phyloP scores from a whole-genome alignment of 2,329 filamentous ascomycete genomes.

The Colletotrichum abscissum region DNA sequence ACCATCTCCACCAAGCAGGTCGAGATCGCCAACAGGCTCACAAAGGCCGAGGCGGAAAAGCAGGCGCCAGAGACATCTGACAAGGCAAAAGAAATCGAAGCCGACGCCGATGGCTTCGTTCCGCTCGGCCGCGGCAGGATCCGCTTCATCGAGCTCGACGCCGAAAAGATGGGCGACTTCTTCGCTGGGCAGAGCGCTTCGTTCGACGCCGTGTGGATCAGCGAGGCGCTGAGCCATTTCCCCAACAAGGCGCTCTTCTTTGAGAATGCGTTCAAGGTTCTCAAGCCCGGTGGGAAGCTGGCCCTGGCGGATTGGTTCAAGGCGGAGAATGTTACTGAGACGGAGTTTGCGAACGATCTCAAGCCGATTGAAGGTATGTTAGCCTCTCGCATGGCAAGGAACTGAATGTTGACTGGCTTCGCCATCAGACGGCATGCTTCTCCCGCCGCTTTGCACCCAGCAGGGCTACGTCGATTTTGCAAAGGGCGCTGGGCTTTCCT shows the following conservation, averaged over 20 bases:
- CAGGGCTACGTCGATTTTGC: constrained; percentile 64
- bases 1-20: constrained; percentile 71
- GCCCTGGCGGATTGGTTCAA: constrained; percentile 73
- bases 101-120: constrained; percentile 48
- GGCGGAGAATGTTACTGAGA: constrained; percentile 56
- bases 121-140: constrained; percentile 58
- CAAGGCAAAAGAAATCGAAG: constrained; percentile 11
- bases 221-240: constrained; percentile 70
- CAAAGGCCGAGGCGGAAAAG: constrained; percentile 46
- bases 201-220: constrained; percentile 72
- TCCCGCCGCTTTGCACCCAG: constrained; percentile 66
- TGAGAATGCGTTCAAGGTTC: constrained; percentile 58
- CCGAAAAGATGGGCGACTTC: constrained; percentile 67
- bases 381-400: not conserved
- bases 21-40: constrained; percentile 65
- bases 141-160: constrained; percentile 68
- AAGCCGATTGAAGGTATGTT: constrained; percentile 66
- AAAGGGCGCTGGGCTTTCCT: constrained; percentile 57
- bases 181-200: constrained; percentile 52
- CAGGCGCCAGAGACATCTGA: constrained; percentile 1
- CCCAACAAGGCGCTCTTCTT: constrained; percentile 71
- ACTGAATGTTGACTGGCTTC: not conserved
- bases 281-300: constrained; percentile 62
- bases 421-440: constrained; percentile 66
- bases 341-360: constrained; percentile 62